Percentiles rank a stretch among this genome's conserved stretches.
phyloP scores from a whole-genome alignment of 1,284 basidiomycete species.

The Chalciporus sp. region DNA sequence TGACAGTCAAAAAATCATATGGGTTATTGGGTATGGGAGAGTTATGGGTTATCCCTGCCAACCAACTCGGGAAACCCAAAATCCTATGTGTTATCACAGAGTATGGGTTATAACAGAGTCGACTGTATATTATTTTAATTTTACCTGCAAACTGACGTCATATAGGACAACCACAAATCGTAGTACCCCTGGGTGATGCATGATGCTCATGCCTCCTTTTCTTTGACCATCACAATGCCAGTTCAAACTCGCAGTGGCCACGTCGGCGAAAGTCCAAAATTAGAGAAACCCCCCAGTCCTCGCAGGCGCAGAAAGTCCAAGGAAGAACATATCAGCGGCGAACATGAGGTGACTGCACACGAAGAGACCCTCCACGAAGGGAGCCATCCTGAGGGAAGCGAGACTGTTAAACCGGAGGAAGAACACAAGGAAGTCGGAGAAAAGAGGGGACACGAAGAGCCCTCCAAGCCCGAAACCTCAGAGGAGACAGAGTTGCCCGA shows the following conservation, averaged over 20 bases:
- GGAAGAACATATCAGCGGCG: neutral
- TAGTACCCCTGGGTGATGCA: too few relatives aligned
- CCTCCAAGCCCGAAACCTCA: neutral
- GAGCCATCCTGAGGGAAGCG: neutral
- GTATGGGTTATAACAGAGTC: too few relatives aligned
- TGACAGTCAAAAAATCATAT: too few relatives aligned
- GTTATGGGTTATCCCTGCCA: too few relatives aligned
- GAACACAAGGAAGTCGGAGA: conserved; percentile 2
- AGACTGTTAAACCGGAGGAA: neutral
- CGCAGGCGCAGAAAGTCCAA: neutral
- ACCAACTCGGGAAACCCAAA: too few relatives aligned
- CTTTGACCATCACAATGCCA: conserved; percentile 6
- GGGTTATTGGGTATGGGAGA: too few relatives aligned
- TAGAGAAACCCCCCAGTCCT: neutral
- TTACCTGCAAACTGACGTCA: too few relatives aligned
- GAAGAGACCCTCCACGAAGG: neutral
- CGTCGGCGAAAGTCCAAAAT: neutral
- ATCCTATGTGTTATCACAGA: too few relatives aligned
- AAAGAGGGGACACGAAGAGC: conserved; percentile 5
- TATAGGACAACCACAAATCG: too few relatives aligned
- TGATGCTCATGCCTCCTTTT: conserved; percentile 5
- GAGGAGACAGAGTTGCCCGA: conserved; percentile 1
- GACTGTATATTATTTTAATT: too few relatives aligned
- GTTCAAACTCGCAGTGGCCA: conserved; percentile 13
- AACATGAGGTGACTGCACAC: neutral